Evolutionary conservation across 2,329 filamentous ascomycete genomes (phyloP).

Genomic region (Ophiobolus disseminans): DNA sequence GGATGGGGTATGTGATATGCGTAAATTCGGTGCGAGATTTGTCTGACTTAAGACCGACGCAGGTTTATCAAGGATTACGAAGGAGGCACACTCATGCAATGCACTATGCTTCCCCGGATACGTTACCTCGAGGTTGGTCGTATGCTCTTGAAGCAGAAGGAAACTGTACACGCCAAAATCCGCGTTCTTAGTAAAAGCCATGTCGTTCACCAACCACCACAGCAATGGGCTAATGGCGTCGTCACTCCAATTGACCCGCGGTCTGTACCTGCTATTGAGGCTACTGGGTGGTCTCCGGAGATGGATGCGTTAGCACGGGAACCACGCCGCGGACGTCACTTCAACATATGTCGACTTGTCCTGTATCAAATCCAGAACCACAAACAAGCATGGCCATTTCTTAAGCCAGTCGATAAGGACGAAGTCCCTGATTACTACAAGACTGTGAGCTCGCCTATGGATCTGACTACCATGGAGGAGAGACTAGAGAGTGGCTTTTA

Average conservation of each 20-base stretch:
- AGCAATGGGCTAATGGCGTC: slow-evolving; percentile 77
- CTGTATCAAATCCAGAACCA: slow-evolving; percentile 96
- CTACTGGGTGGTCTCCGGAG: slow-evolving; percentile 90
- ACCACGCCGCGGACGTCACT: slow-evolving; percentile 92
- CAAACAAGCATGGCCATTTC: slow-evolving; percentile 89
- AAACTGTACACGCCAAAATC: slow-evolving; percentile 92
- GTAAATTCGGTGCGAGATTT: no score
- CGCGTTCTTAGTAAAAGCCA: slow-evolving; percentile 87
- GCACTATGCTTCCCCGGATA: slow-evolving; percentile 92
- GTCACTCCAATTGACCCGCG: slow-evolving; percentile 78
- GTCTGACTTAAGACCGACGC: no score
- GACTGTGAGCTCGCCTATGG: slow-evolving; percentile 96
- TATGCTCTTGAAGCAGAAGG: slow-evolving; percentile 96
- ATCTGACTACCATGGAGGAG: slow-evolving; percentile 90
- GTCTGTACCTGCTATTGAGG: slow-evolving; percentile 82
- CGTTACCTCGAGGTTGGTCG: slow-evolving; percentile 90
- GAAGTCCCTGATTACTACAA: slow-evolving; percentile 98
- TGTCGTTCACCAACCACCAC: slow-evolving; percentile 82
- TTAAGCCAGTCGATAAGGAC: slow-evolving; percentile 89
- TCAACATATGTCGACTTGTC: slow-evolving; percentile 88
- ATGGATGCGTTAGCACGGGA: slow-evolving; percentile 97
- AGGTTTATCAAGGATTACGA: slow-evolving; percentile 99
- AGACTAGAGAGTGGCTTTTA: slow-evolving; percentile 95
- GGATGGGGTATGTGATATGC: slow-evolving; percentile 99
- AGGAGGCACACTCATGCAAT: slow-evolving; percentile 98